Base-by-base conservation (phyloP, 495 filamentous ascomycete genomes). In the Aspergillus incahuasiensis region DNA sequence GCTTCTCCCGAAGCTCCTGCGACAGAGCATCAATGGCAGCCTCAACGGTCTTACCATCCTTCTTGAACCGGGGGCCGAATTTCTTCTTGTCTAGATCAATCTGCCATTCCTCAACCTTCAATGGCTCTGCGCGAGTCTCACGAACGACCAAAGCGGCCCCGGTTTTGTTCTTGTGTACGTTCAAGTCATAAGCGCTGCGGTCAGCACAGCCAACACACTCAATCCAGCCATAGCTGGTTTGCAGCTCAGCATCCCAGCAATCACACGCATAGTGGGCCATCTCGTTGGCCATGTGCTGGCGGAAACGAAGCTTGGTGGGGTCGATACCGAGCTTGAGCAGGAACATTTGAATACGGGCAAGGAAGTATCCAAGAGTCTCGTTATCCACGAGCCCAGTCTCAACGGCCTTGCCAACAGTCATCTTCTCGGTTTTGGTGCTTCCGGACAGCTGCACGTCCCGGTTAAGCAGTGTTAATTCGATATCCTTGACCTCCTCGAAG, bases 181-280 rank as follows among this genome's bases (percentile, higher is more conserved):
- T 81, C 64, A 92, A 64, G 66, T 92, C 88, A 63, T 88, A 91
- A 18, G 88, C 88, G 62, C 86, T 90, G 52, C 89, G 79, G 68
- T 92, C 89, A 47, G 89, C 89, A 68, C 89, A 91, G 57, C 89
- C 89, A 49, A 91, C 88, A 65, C 88, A 91, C 74, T 92, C 89
- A 48, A 91, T 86, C 89, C 89, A 92, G 68, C 89, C 89, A 65
- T 87, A 84, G 62, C 84, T 88, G 32, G 86, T 91, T 47, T 82
- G 74, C 49, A 92, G 77, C 68, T 92, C 89, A 19, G 87, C 87
- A 70, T 92, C 89, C 87, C 87, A 91, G 76, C 89, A 92, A 71
- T 91, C 88, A 46, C 81, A 77, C 46, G 89, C 89, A 67, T 92
- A 92, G 70, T 92, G 89, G 21, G 88, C 88, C 89, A 86, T 91